Evolutionary conservation across 148 eudicot genomes (phyloP).

Genomic region (Nepenthes mirabilis): DNA sequence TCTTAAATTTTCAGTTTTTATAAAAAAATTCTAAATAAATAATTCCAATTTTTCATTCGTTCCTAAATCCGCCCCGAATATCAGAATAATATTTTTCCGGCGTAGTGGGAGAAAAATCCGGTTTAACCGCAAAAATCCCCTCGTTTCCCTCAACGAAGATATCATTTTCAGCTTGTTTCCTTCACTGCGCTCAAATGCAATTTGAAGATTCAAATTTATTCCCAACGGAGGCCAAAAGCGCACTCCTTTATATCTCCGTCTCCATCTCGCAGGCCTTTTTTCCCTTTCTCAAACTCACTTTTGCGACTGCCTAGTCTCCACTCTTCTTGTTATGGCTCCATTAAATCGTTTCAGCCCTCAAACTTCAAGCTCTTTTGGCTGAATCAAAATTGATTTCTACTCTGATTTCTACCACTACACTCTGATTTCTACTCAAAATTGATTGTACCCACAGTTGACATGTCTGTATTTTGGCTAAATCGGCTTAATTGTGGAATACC

Average conservation of each 20-base stretch:
- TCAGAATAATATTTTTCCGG: too few species aligned
- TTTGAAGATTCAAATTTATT: constrained; percentile 1
- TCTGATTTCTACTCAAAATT: background rate
- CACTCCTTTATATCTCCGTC: background rate
- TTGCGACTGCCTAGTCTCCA: too few species aligned
- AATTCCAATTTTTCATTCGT: too few species aligned
- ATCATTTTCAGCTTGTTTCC: constrained; percentile 5
- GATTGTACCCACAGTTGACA: constrained; percentile 3
- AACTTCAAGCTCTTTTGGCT: background rate
- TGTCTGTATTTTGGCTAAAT: constrained; percentile 18
- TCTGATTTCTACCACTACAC: constrained; percentile 1
- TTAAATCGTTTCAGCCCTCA: too few species aligned
- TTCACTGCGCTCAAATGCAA: constrained; percentile 2
- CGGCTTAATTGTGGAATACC: constrained; percentile 9
- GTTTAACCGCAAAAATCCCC: background rate
- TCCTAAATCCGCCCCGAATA: too few species aligned
- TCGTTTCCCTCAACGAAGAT: constrained; percentile 13
- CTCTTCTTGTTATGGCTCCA: too few species aligned
- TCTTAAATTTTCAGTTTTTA: too few species aligned
- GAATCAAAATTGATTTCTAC: background rate
- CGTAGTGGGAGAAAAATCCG: too few species aligned
- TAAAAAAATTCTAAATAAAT: too few species aligned
- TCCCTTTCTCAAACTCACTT: too few species aligned
- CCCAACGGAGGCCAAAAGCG: background rate
- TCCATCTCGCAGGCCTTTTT: too few species aligned